Conservation (phyloP, 2,329 filamentous ascomycete species). For the Trichoderma polysporum region DNA sequence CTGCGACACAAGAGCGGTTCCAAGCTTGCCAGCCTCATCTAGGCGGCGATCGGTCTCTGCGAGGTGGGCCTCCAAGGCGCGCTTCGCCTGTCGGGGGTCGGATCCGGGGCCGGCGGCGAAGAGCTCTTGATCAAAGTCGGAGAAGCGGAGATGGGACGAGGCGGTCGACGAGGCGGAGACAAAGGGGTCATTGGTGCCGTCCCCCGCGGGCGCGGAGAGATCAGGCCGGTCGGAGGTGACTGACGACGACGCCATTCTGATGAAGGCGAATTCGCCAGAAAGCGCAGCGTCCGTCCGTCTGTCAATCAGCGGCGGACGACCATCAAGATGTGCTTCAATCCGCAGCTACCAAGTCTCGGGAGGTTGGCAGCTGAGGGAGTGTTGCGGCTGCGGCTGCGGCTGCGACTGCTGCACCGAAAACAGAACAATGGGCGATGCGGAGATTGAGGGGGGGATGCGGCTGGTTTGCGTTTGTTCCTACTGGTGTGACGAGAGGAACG, state of each 20-base stretch:
- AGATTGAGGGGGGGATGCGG: slow-evolving; percentile 4
- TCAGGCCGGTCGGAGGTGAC: slow-evolving; percentile 44
- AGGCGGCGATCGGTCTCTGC: slow-evolving; percentile 89
- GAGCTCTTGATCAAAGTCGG: slow-evolving; percentile 76
- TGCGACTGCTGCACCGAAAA: background rate
- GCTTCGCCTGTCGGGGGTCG: slow-evolving; percentile 83
- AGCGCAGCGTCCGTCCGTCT: slow-evolving; percentile 26
- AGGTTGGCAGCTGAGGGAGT: slow-evolving; percentile 3
- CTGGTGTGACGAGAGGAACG: slow-evolving; percentile 7
- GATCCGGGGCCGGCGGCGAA: slow-evolving; percentile 74
- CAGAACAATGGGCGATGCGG: background rate
- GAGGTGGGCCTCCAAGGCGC: slow-evolving; percentile 85
- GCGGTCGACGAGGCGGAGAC: slow-evolving; percentile 41
- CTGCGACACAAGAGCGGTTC: slow-evolving; percentile 83
- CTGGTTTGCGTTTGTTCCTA: background rate
- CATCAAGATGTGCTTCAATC: slow-evolving; percentile 21
- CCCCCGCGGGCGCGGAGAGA: slow-evolving; percentile 39
- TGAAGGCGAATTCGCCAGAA: slow-evolving; percentile 27
- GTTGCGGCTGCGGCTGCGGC: slow-evolving; percentile 1
- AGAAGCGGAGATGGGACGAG: slow-evolving; percentile 66
- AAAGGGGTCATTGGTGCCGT: slow-evolving; percentile 55
- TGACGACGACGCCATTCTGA: slow-evolving; percentile 45
- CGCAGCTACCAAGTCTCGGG: background rate
- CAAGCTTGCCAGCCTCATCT: slow-evolving; percentile 85
- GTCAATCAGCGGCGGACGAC: slow-evolving; percentile 23